A percentile compares a stretch with the other conserved stretches of the same genome.
phyloP scores from a whole-genome alignment of 2,329 filamentous ascomycete species.

The Ambrosiella cleistominuta region DNA sequence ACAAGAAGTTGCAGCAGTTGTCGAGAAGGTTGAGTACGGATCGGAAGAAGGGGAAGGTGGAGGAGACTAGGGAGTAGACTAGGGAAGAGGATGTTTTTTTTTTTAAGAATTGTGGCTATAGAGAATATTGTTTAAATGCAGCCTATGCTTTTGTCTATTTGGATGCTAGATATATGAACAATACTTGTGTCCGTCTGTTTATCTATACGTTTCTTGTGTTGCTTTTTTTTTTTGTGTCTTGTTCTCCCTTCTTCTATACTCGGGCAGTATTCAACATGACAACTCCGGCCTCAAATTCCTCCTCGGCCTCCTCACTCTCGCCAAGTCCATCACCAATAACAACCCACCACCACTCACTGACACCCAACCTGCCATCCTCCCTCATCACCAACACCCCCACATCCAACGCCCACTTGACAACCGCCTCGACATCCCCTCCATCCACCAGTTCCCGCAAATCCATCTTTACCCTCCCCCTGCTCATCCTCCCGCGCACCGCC shows the following conservation, averaged over 20 bases:
- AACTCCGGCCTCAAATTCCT: conserved; percentile 6
- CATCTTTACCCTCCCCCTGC: conserved; percentile 32
- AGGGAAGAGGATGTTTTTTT: not conserved
- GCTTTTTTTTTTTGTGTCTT: not conserved
- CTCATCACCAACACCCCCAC: conserved; percentile 29
- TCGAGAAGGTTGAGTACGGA: conserved; percentile 77
- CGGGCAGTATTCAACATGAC: conserved; percentile 11
- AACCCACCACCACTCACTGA: conserved; percentile 53
- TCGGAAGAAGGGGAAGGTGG: not conserved
- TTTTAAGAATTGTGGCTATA: not conserved
- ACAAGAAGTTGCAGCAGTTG: conserved; percentile 68
- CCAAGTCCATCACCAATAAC: conserved; percentile 22
- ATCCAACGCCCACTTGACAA: conserved; percentile 39
- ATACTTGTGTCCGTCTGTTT: not conserved
- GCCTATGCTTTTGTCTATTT: not conserved
- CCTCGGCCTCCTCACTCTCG: not conserved
- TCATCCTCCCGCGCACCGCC: conserved; percentile 42
- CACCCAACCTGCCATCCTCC: conserved; percentile 19
- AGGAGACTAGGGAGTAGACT: not conserved
- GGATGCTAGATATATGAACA: not conserved
- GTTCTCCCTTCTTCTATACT: not conserved
- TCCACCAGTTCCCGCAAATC: conserved; percentile 42
- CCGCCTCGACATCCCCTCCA: conserved; percentile 41
- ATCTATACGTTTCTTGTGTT: not conserved
- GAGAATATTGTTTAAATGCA: not conserved